Percentiles rank a stretch among this genome's conserved stretches.
These are phyloP conservation scores for Theileria parva DNA, from an alignment of 169 alveolate genomes.

Conservation along the genomic window DNA sequence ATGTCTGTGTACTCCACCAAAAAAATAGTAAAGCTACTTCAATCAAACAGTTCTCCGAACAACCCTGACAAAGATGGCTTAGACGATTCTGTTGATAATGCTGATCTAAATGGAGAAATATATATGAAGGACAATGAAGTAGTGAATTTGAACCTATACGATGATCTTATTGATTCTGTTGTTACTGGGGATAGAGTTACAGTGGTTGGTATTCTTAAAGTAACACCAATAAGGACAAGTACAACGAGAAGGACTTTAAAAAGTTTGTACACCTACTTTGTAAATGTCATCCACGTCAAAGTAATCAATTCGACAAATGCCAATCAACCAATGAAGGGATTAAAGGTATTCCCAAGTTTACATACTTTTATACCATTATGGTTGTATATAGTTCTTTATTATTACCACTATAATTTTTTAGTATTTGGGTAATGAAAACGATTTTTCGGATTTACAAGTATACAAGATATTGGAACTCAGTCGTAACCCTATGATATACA, in stretches of 20 bases:
- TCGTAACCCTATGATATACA: constrained; percentile 89
- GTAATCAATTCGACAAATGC: constrained; percentile 70
- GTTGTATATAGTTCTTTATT: background rate
- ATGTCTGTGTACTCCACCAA: constrained; percentile 92
- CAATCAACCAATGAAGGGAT: constrained; percentile 13
- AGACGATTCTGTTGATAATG: background rate
- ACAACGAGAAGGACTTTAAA: constrained; percentile 87
- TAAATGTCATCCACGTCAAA: constrained; percentile 89
- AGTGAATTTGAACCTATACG: constrained; percentile 87
- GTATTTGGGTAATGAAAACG: constrained; percentile 45
- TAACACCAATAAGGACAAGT: constrained; percentile 90
- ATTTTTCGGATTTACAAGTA: constrained; percentile 68
- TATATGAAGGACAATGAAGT: constrained; percentile 19
- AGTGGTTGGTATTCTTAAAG: constrained; percentile 94
- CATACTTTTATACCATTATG: background rate
- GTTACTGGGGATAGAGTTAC: constrained; percentile 98
- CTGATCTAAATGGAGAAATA: constrained; percentile 20
- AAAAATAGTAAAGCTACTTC: constrained; percentile 92
- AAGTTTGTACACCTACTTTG: constrained; percentile 90
- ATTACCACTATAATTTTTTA: constrained; percentile 24
- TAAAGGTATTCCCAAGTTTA: constrained; percentile 19
- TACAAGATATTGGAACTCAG: constrained; percentile 82
- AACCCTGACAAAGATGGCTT: constrained; percentile 21
- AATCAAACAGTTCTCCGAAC: constrained; percentile 95
- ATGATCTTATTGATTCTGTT: constrained; percentile 92